Evolutionary conservation across 1,139 yeast genomes (phyloP), one percentile per base, ranked within the genome.

Genomic region (Candida mesenterica): DNA sequence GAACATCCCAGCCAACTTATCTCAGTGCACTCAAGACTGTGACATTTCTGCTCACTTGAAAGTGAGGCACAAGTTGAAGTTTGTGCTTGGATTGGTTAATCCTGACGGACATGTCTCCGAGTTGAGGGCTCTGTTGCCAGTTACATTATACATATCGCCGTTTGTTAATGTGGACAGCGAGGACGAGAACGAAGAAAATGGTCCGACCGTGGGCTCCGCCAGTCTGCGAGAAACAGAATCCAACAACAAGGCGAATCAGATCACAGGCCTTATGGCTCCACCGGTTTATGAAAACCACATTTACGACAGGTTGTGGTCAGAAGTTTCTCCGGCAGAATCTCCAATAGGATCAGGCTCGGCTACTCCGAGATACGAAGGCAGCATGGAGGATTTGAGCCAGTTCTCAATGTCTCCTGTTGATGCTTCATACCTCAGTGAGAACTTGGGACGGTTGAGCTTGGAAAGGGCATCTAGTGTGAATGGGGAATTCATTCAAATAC

Each of bases 221-320:
- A 53, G 68, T 1, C 62, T 70, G 8, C 60, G 64, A 40, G 62
- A 62, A 10, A 64, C 70, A 1, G 53, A 43, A 28, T 24, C 12
- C 9, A n/a, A n/a, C n/a, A n/a, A n/a, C n/a, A n/a, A n/a, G n/a
- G 14, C 26, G 5, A 55, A 65, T 2, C 57, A 67, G n/a, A 61
- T 68, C 41, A 64, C 66, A 8, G 76, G 75, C 0, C 60, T 77
- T 28, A 70, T 80, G 59, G 96, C 97, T 0, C 97, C 97, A 3
- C 98, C 98, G 19, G 73, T 84, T 43, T 92, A 92, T 54, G 89
- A 82, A 44, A 79, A 74, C 42, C 96, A 88, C 55, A 77, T 89
- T 24, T 89, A 86, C 58, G 98, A 92, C 59, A 65, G 89, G 38
- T 62, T 92, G 26, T 90, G 90, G 90, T 70, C 75, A 24, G 95